These are phyloP conservation scores for Pichia sp. DNA, from an alignment of 1,139 yeast genomes.

Conservation along the genomic window DNA sequence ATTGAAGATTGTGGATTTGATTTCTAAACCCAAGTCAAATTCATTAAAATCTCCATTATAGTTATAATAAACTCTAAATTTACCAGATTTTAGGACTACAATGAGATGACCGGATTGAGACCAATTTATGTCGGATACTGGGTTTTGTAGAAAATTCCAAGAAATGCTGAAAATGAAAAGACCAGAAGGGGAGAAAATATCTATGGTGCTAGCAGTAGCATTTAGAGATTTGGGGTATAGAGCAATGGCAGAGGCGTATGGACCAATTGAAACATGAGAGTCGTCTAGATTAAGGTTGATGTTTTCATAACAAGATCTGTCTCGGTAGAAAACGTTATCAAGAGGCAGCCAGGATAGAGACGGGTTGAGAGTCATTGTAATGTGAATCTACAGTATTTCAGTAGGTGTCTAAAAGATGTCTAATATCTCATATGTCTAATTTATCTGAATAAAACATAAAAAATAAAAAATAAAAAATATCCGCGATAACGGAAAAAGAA, in stretches of 20 bases:
- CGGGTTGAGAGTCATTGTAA: conserved; percentile 14
- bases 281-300: conserved; percentile 29
- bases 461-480: too few relatives aligned
- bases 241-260: conserved; percentile 42
- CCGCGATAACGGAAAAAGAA: too few relatives aligned
- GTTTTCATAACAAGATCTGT: conserved; percentile 25
- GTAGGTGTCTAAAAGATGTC: too few relatives aligned
- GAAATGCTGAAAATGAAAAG: conserved; percentile 40
- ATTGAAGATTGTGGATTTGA: conserved; percentile 32
- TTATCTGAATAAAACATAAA: too few relatives aligned
- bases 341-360: conserved; percentile 53
- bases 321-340: conserved; percentile 54
- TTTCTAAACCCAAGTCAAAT: conserved; percentile 27
- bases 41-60: conserved; percentile 63
- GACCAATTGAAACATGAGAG: conserved; percentile 35
- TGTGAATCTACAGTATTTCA: too few relatives aligned
- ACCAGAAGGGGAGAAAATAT: conserved; percentile 46
- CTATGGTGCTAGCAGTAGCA: conserved; percentile 19
- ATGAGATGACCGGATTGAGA: conserved; percentile 46
- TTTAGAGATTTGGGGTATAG: conserved; percentile 21
- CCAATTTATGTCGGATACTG: conserved; percentile 55
- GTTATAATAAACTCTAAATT: conserved; percentile 59
- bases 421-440: too few relatives aligned
- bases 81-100: conserved; percentile 52
- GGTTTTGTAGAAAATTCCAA: conserved; percentile 46